Conservation (phyloP, 1,139 yeast genomes). For the Petasospora fabianii region DNA sequence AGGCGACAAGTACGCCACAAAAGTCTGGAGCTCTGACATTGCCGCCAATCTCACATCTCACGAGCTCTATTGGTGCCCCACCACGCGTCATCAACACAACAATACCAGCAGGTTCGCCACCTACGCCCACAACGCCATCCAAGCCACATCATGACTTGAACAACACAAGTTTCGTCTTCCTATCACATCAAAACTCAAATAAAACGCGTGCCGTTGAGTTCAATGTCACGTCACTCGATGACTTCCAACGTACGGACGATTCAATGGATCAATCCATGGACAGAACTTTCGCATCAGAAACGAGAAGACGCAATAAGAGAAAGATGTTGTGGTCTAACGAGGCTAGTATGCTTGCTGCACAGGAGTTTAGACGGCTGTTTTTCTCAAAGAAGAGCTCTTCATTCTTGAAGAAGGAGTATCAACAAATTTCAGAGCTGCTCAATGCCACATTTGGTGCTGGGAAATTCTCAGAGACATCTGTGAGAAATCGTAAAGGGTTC, state of each 20-base stretch:
- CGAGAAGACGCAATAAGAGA: slow-evolving; percentile 2
- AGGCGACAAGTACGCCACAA: slow-evolving; percentile 6
- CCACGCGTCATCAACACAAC: background rate
- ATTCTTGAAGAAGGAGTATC: slow-evolving; percentile 17
- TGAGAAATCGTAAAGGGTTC: slow-evolving; percentile 16
- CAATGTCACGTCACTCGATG: slow-evolving; percentile 11
- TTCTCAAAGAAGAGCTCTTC: slow-evolving; percentile 14
- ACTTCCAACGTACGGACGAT: slow-evolving; percentile 10
- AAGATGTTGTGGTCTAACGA: slow-evolving; percentile 16
- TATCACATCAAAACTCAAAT: slow-evolving; percentile 9
- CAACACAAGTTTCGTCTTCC: slow-evolving; percentile 3
- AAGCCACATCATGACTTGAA: background rate
- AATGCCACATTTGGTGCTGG: slow-evolving; percentile 9
- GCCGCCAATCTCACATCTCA: slow-evolving; percentile 14
- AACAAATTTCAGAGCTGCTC: slow-evolving; percentile 10
- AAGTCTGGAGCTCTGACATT: slow-evolving; percentile 5
- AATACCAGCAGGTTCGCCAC: slow-evolving; percentile 1
- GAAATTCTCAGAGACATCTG: slow-evolving; percentile 14
- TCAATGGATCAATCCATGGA: slow-evolving; percentile 6
- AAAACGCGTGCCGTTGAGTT: slow-evolving; percentile 11
- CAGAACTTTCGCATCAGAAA: slow-evolving; percentile 3
- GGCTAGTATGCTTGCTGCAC: slow-evolving; percentile 15
- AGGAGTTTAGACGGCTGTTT: slow-evolving; percentile 11
- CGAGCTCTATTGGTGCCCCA: slow-evolving; percentile 3
- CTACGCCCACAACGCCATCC: background rate